Conservation (phyloP, 306 rosid genomes). For the Sesbania bispinosa region DNA sequence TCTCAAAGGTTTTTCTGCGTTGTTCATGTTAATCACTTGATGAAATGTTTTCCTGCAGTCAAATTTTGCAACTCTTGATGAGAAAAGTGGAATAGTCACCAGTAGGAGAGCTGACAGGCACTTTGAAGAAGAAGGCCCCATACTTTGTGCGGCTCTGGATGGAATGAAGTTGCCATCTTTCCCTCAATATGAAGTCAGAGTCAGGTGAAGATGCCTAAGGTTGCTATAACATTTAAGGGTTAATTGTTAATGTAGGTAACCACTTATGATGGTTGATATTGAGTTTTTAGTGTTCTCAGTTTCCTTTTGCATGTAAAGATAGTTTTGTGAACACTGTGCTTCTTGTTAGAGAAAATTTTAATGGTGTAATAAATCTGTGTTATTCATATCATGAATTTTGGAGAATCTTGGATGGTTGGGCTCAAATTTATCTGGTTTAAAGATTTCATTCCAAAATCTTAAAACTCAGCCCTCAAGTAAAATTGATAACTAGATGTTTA, state of each 20-base stretch:
- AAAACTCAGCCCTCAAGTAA: background rate
- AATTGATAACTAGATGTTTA: background rate
- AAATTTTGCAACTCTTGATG: slow-evolving; percentile 89
- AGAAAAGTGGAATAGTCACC: slow-evolving; percentile 73
- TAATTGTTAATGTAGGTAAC: slow-evolving; percentile 21
- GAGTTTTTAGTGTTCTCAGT: background rate
- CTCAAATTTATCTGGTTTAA: slow-evolving; percentile 14
- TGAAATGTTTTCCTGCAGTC: slow-evolving; percentile 49
- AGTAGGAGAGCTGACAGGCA: slow-evolving; percentile 96
- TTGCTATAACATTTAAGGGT: slow-evolving; percentile 19
- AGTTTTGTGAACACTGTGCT: background rate
- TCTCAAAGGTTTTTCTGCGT: background rate
- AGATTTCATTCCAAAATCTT: slow-evolving; percentile 8
- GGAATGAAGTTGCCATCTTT: slow-evolving; percentile 87
- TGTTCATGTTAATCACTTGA: slow-evolving; percentile 5
- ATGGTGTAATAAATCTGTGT: background rate
- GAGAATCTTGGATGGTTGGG: background rate
- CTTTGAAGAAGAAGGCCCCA: slow-evolving; percentile 95
- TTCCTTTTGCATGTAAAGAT: background rate
- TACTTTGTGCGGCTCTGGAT: slow-evolving; percentile 82
- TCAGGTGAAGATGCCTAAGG: slow-evolving; percentile 64
- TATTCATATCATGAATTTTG: background rate
- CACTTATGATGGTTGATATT: background rate
- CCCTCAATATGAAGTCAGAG: slow-evolving; percentile 93
- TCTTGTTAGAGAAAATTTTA: slow-evolving; percentile 4